phyloP scores from a whole-genome alignment of 83 land plant genomes.

The Picea abies region DNA sequence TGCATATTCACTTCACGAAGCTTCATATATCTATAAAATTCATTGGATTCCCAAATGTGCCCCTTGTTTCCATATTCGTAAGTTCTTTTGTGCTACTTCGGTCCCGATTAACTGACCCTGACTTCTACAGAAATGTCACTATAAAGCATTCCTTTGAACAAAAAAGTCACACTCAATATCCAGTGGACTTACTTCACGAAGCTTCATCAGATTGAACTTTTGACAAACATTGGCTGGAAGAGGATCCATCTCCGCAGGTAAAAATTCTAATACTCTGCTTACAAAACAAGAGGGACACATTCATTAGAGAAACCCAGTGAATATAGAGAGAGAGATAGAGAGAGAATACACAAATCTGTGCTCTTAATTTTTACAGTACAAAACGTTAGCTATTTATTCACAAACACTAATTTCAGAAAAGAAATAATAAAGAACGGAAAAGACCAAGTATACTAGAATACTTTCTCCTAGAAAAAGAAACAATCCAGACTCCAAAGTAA shows the following conservation, averaged over 20 bases:
- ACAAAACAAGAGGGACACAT: not conserved
- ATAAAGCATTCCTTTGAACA: not conserved
- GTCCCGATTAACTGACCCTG: not conserved
- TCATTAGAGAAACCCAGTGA: not conserved
- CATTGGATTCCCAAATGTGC: not conserved
- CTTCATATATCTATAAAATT: not conserved
- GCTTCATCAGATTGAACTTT: slow-evolving; percentile 51
- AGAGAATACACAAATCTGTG: no score
- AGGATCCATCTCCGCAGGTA: slow-evolving; percentile 80
- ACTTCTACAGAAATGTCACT: not conserved
- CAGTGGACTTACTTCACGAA: slow-evolving; percentile 64
- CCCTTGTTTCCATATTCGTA: not conserved
- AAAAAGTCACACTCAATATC: not conserved
- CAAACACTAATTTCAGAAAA: not conserved
- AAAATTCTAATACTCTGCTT: slow-evolving; percentile 52
- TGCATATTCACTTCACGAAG: no score
- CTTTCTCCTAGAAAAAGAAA: not conserved
- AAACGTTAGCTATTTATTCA: not conserved
- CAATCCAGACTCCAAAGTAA: not conserved
- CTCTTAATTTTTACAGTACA: no score
- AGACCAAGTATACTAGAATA: not conserved
- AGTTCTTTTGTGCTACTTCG: no score
- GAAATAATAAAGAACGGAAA: not conserved
- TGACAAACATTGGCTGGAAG: slow-evolving; percentile 53
- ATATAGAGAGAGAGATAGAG: not conserved